These are phyloP conservation scores for Colletotrichum higginsianum DNA, from an alignment of 2,329 filamentous ascomycete species.

Conservation along the genomic window DNA sequence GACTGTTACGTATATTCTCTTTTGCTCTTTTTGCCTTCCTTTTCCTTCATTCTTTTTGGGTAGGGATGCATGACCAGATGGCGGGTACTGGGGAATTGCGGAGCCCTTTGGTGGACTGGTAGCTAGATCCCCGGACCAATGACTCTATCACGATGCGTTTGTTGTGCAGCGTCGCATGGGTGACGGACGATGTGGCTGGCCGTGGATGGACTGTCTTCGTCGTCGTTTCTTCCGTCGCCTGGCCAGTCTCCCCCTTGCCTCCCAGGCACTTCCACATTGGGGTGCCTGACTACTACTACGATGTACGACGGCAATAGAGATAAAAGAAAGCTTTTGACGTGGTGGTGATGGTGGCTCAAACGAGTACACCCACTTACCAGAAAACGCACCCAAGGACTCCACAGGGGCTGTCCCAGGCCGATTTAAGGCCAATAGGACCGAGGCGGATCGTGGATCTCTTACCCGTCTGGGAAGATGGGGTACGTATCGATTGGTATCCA, in stretches of 20 bases:
- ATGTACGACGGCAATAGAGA: background rate
- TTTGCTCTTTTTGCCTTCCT: too few species aligned
- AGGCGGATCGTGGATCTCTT: background rate
- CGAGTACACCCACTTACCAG: slow-evolving; percentile 17
- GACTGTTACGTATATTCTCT: background rate
- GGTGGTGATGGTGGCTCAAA: slow-evolving; percentile 6
- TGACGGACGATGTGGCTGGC: slow-evolving; percentile 32
- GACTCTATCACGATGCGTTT: slow-evolving; percentile 18
- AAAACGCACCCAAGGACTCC: background rate
- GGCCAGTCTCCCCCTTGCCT: background rate
- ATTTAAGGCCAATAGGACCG: slow-evolving; percentile 9
- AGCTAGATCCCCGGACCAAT: background rate
- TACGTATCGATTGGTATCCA: background rate
- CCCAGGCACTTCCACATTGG: background rate
- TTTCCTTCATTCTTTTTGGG: slow-evolving; percentile 16
- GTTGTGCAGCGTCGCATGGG: slow-evolving; percentile 16
- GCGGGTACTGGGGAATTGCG: slow-evolving; percentile 21
- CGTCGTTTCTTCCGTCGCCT: background rate
- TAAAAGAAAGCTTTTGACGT: background rate
- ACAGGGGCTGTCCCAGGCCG: background rate
- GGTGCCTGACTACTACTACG: slow-evolving; percentile 10
- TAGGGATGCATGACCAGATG: slow-evolving; percentile 38
- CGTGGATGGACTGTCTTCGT: slow-evolving; percentile 4
- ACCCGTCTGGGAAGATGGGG: background rate
- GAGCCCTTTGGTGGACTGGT: background rate